phyloP scores from a whole-genome alignment of 768 basidiomycete genomes.

The Mycena rebaudengoi region DNA sequence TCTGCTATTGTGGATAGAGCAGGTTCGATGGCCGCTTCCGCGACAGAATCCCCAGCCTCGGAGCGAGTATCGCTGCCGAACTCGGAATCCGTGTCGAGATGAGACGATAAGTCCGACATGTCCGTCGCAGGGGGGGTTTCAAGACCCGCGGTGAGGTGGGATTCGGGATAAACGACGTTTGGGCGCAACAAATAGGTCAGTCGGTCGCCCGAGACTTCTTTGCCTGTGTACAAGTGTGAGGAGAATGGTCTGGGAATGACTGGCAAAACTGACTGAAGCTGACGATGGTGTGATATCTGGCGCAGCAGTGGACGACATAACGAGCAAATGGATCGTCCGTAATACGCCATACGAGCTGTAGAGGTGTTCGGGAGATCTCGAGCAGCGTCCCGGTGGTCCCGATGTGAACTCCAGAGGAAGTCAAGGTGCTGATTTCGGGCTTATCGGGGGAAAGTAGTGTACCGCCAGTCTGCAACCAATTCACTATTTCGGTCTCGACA shows the following conservation, averaged over 20 bases:
- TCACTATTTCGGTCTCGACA: constrained; percentile 67
- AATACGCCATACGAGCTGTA: constrained; percentile 79
- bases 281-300: constrained; percentile 80
- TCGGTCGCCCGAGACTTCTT: constrained; percentile 64
- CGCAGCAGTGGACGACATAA: constrained; percentile 85
- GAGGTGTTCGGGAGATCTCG: constrained; percentile 73
- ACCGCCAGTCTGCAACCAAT: constrained; percentile 70
- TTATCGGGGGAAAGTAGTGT: constrained; percentile 62
- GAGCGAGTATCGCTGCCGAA: constrained; percentile 61
- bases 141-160: constrained; percentile 48
- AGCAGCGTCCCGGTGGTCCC: constrained; percentile 61
- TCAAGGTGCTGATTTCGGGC: constrained; percentile 31
- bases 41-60: constrained; percentile 51
- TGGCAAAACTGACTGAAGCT: constrained; percentile 74
- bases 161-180: constrained; percentile 71
- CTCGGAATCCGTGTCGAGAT: constrained; percentile 60
- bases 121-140: constrained; percentile 83
- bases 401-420: constrained; percentile 52
- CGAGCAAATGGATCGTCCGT: constrained; percentile 76
- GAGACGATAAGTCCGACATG: constrained; percentile 62
- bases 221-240: constrained; percentile 49
- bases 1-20: constrained; percentile 25
- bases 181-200: constrained; percentile 85
- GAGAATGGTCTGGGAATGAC: not conserved
- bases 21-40: constrained; percentile 37